Evolutionary conservation across 2,329 filamentous ascomycete genomes (phyloP), one percentile per base, ranked within the genome.

Genomic region (Aspergillus clavatus): DNA sequence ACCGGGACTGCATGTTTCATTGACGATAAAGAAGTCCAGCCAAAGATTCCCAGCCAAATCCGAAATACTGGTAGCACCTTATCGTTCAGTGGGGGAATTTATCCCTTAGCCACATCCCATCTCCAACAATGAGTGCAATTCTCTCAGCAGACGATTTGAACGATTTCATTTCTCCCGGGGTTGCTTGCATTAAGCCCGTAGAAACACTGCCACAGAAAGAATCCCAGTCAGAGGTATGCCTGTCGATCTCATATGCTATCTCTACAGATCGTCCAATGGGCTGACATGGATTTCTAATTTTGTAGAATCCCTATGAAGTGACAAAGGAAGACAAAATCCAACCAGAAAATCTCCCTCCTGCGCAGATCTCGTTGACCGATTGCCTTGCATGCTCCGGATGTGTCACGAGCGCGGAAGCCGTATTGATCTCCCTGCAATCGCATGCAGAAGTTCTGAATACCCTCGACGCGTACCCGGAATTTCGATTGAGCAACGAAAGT

Each of bases 351-450:
- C 77, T 79, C 41, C 78, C 82, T 3, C 87, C 90, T 1, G 90
- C 91, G 5, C 83, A 95, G 64, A 97, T 98, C 58, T 96, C 90
- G 39, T 80, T 98, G 50, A 97, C 93, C 5, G 93, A 98, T 70
- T 98, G 93, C 62, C 84, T 98, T 40, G 93, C 93, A 42, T 98
- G 93, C 69, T 96, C 93, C 7, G 93, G 93, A 42, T 98, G 93
- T 67, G 93, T 98, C 41, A 98, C 93, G 16, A 95, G 90, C 5
- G 93, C 93, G 38, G 93, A 98, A 72, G 93, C 93, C 12, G 88
- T 98, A n/a, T 81, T 98, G 33, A 89, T 98, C 41, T 93, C 87
- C 47, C 72, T 98, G 43, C 93, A 98, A 70, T 95, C 88, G 55
- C 93, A 98, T 68, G 81, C 83, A 28, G 93, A 98, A 69, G 90